Percentiles rank a stretch among this genome's conserved stretches.
phyloP scores from a whole-genome alignment of 2,329 filamentous ascomycete genomes.

The Ophiostoma populinum region DNA sequence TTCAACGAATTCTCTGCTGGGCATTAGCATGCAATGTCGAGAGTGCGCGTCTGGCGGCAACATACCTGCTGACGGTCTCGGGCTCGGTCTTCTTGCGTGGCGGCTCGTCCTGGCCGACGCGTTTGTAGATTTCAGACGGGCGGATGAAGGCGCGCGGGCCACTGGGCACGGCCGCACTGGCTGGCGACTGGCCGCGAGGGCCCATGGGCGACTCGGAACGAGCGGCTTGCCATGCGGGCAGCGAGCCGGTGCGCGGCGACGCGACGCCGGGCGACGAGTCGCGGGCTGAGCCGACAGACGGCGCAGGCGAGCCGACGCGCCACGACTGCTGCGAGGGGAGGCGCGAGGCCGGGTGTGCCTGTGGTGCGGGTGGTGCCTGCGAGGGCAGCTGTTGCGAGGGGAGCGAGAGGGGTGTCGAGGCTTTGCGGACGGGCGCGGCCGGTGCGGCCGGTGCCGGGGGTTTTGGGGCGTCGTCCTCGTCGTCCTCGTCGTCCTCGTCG shows the following conservation, averaged over 20 bases:
- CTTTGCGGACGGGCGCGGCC: slow-evolving; percentile 4
- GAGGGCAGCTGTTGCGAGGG: slow-evolving; percentile 2
- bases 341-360: background rate
- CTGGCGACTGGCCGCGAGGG: slow-evolving; percentile 14
- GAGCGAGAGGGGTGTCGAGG: slow-evolving; percentile 4
- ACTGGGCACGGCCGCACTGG: slow-evolving; percentile 2
- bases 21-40: no score
- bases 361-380: background rate
- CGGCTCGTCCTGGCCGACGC: slow-evolving; percentile 17
- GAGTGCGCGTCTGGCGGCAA: background rate
- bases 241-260: slow-evolving; percentile 10
- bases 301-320: slow-evolving; percentile 7
- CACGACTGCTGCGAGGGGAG: slow-evolving; percentile 2
- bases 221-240: slow-evolving; percentile 19
- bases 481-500: slow-evolving; percentile 42
- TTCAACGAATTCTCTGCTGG: no score
- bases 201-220: slow-evolving; percentile 23
- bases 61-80: background rate
- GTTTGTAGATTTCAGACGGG: slow-evolving; percentile 62
- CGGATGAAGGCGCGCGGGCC: slow-evolving; percentile 42
- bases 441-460: background rate
- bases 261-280: slow-evolving; percentile 1
- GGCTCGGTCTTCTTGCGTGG: background rate
- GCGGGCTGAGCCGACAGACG: slow-evolving; percentile 10
- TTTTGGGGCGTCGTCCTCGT: background rate